A percentile compares a stretch with the other conserved stretches of the same genome.
Evolutionary conservation across 2,329 filamentous ascomycete genomes (phyloP).

Genomic region (Leptographium galeiforme): DNA sequence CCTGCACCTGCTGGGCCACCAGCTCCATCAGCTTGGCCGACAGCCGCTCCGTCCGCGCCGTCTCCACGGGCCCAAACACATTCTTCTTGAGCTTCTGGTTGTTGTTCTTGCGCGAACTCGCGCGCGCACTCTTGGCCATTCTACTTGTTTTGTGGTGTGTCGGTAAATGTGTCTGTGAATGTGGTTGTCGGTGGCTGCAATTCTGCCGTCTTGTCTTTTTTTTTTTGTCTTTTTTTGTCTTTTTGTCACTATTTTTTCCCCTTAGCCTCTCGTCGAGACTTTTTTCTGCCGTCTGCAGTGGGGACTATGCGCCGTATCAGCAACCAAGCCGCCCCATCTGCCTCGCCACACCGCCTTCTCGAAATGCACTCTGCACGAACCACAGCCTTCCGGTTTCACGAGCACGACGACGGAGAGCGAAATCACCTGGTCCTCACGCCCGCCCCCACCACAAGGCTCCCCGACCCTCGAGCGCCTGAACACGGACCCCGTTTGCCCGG

Average conservation of each 20-base stretch:
- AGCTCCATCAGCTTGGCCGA: constrained; percentile 76
- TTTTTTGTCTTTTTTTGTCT: background rate
- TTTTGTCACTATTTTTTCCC: background rate
- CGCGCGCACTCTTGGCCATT: constrained; percentile 81
- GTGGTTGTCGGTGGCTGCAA: background rate
- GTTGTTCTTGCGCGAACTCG: constrained; percentile 71
- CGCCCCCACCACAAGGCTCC: background rate
- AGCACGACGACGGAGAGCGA: background rate
- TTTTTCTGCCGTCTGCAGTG: background rate
- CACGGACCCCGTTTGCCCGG: background rate
- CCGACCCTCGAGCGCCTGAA: background rate
- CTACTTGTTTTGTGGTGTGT: too few species aligned
- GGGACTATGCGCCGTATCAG: too few species aligned
- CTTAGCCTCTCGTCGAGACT: background rate
- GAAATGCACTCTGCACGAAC: background rate
- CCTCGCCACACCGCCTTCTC: background rate
- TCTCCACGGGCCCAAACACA: constrained; percentile 74
- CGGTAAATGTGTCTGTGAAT: background rate
- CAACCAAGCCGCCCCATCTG: background rate
- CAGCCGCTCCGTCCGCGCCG: constrained; percentile 67
- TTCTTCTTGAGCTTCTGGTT: constrained; percentile 64
- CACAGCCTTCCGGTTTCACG: background rate
- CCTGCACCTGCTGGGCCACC: constrained; percentile 39
- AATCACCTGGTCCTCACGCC: background rate
- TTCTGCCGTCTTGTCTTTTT: background rate